Conservation (phyloP, 129 eudicot species). For the Heracleum sosnowskyi region DNA sequence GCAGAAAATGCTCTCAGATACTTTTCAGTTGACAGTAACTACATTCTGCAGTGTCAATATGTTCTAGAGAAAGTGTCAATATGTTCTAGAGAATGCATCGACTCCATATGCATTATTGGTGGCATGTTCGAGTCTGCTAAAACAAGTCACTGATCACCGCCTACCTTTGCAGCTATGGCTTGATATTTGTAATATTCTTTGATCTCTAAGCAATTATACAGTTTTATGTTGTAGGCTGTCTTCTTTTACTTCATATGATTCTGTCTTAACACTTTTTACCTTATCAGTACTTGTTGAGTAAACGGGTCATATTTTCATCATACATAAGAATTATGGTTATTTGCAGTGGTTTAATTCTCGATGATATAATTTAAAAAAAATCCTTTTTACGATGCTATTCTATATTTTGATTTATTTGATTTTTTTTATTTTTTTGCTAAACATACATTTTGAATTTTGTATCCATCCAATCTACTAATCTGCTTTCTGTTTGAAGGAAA, state of each 20-base stretch:
- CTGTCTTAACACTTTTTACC: neutral
- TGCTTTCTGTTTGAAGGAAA: slow-evolving; percentile 42
- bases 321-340: neutral
- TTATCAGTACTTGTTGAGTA: neutral
- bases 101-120: slow-evolving; percentile 64
- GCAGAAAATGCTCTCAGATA: slow-evolving; percentile 55
- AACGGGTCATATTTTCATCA: neutral
- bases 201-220: neutral
- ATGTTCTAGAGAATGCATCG: slow-evolving; percentile 49
- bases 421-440: no score
- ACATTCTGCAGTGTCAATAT: slow-evolving; percentile 57
- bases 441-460: neutral
- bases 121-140: slow-evolving; percentile 71
- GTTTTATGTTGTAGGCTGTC: neutral
- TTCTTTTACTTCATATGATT: neutral
- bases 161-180: slow-evolving; percentile 26
- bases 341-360: neutral
- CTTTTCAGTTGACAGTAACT: slow-evolving; percentile 46
- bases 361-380: neutral
- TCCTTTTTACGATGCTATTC: neutral
- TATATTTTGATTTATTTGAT: no score
- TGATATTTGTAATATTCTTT: slow-evolving; percentile 20
- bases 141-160: slow-evolving; percentile 61
- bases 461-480: slow-evolving; percentile 12
- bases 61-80: no score